phyloP scores from a whole-genome alignment of 495 filamentous ascomycete genomes.

The Tuber brumale region DNA sequence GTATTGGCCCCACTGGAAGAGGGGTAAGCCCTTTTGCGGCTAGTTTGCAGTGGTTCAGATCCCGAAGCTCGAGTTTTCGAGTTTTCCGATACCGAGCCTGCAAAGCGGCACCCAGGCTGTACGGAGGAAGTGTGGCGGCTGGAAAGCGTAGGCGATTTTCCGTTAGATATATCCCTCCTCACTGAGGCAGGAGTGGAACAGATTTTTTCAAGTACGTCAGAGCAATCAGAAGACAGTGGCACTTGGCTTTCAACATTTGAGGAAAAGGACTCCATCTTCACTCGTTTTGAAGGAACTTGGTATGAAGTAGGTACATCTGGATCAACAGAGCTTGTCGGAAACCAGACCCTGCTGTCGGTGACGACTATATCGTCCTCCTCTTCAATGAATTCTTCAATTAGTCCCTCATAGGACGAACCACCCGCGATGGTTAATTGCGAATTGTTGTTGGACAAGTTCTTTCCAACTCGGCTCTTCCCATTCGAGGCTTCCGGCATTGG shows the following conservation, averaged over 20 bases:
- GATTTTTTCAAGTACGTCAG: background rate
- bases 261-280: background rate
- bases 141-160: background rate
- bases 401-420: background rate
- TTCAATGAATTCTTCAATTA: background rate
- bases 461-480: background rate
- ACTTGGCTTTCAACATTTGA: background rate
- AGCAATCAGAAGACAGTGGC: background rate
- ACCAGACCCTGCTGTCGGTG: background rate
- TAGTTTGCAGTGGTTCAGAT: background rate
- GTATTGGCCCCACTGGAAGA: background rate
- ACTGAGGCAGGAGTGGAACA: background rate
- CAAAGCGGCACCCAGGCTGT: background rate
- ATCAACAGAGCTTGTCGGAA: background rate
- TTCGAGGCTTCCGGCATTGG: background rate
- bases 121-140: background rate
- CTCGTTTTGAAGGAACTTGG: background rate
- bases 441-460: background rate
- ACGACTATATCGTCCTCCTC: background rate
- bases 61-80: background rate
- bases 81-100: background rate
- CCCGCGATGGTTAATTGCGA: background rate
- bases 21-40: background rate
- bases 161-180: background rate
- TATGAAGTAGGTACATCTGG: background rate